phyloP scores from a whole-genome alignment of 208 protist genomes.

The Leishmania braziliensis region DNA sequence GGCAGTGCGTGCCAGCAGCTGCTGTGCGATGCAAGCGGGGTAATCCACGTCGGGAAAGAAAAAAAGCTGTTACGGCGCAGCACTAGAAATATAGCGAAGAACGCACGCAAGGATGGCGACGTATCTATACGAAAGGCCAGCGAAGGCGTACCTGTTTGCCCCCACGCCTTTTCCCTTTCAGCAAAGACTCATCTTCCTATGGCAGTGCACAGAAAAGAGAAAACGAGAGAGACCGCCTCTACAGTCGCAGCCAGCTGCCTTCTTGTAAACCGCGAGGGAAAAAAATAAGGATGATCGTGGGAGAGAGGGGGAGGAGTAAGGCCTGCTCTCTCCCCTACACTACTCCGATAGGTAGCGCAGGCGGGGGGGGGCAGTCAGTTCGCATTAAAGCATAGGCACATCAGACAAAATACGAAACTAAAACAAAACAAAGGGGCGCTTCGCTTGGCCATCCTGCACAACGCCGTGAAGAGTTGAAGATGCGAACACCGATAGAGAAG shows the following conservation, averaged over 20 bases:
- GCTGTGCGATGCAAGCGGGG: background rate
- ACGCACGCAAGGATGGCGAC: background rate
- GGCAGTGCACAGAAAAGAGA: background rate
- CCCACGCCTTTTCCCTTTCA: background rate
- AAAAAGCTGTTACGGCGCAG: background rate
- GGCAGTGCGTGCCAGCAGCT: background rate
- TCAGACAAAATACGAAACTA: too few relatives aligned
- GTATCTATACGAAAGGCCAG: background rate
- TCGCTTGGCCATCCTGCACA: too few relatives aligned
- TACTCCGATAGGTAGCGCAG: too few relatives aligned
- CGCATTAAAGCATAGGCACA: too few relatives aligned
- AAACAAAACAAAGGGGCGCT: too few relatives aligned
- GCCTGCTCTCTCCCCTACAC: too few relatives aligned
- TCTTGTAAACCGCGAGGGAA: background rate
- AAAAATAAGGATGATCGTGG: background rate
- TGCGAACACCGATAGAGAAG: background rate
- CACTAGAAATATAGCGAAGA: background rate
- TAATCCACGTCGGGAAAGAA: background rate
- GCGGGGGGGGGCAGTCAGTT: too few relatives aligned
- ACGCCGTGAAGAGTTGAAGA: background rate
- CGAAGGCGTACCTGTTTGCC: too few relatives aligned
- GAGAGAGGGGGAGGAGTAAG: too few relatives aligned
- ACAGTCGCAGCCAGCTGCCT: background rate
- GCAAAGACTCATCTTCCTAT: background rate
- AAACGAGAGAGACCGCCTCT: background rate